Evolutionary conservation across 768 basidiomycete species (phyloP).

Genomic region (Kwoniella sp.): DNA sequence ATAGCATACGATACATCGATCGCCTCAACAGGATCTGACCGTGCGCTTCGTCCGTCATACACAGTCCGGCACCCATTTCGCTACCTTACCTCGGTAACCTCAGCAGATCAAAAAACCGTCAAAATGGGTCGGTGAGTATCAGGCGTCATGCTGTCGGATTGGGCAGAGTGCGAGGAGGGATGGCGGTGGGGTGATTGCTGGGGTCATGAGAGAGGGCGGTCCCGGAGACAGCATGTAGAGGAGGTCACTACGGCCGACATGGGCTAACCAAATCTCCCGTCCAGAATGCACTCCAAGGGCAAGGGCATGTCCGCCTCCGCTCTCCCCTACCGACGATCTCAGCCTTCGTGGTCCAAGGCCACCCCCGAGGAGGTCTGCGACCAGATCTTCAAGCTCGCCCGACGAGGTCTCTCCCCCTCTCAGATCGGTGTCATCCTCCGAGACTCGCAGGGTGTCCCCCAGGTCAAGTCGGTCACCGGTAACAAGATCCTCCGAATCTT

Average conservation of each 20-base stretch:
- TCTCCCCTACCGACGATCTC: constrained; percentile 91
- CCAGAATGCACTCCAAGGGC: constrained; percentile 97
- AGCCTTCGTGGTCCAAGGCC: constrained; percentile 95
- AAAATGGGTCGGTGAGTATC: constrained; percentile 49
- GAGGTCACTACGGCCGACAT: background rate
- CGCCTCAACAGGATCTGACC: background rate
- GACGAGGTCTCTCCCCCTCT: constrained; percentile 94
- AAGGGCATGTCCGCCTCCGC: constrained; percentile 99
- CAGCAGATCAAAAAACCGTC: constrained; percentile 21
- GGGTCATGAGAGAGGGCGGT: background rate
- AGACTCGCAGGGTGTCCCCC: constrained; percentile 96
- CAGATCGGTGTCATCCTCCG: constrained; percentile 97
- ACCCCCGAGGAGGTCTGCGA: constrained; percentile 92
- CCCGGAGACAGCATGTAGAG: background rate
- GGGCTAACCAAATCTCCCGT: background rate
- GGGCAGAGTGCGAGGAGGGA: background rate
- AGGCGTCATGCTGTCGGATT: background rate
- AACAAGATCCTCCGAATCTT: constrained; percentile 99
- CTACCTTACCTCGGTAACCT: constrained; percentile 20
- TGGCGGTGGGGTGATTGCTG: background rate
- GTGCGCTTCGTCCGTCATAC: too few relatives aligned
- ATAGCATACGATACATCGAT: background rate
- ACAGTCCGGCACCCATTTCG: constrained; percentile 12
- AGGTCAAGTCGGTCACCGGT: constrained; percentile 96
- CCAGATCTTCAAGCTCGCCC: constrained; percentile 93